A percentile compares a stretch with the other conserved stretches of the same genome.
Conservation (phyloP, 352 stramenopile genomes). For the Phytophthora syringae region DNA sequence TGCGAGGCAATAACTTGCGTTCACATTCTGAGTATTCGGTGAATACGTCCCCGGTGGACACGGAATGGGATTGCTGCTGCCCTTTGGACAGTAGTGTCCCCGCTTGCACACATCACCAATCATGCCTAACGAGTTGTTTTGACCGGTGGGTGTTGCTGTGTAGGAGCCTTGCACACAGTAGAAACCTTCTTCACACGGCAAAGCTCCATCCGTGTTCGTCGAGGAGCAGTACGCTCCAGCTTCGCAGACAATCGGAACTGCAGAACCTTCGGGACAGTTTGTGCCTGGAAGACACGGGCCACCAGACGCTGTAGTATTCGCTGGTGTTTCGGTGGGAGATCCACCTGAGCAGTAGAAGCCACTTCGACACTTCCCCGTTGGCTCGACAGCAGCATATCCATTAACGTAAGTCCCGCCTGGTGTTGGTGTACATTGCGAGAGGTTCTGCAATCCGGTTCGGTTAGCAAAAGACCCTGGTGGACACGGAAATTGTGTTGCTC, state of each 20-base stretch:
- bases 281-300: conserved; percentile 82
- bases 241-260: conserved; percentile 81
- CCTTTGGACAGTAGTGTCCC: conserved; percentile 82
- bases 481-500: conserved; percentile 69
- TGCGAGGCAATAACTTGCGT: conserved; percentile 66
- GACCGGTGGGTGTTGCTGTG: conserved; percentile 70
- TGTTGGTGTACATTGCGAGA: conserved; percentile 65
- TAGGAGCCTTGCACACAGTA: conserved; percentile 91
- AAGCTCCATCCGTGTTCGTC: conserved; percentile 70
- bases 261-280: conserved; percentile 89
- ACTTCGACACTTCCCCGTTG: conserved; percentile 65
- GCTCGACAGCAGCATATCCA: conserved; percentile 49
- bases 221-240: conserved; percentile 83
- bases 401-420: conserved; percentile 76
- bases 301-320: conserved; percentile 41
- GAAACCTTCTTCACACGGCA: conserved; percentile 82
- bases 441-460: conserved; percentile 45
- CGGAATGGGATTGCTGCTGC: conserved; percentile 82
- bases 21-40: conserved; percentile 63
- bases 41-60: conserved; percentile 81
- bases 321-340: conserved; percentile 60
- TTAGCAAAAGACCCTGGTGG: conserved; percentile 81
- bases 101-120: conserved; percentile 77
- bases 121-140: conserved; percentile 72
- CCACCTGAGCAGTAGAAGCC: conserved; percentile 87